A percentile compares a stretch with the other conserved stretches of the same genome.
phyloP scores from a whole-genome alignment of 2,329 filamentous ascomycete genomes.

The Colletotrichum liriopes region DNA sequence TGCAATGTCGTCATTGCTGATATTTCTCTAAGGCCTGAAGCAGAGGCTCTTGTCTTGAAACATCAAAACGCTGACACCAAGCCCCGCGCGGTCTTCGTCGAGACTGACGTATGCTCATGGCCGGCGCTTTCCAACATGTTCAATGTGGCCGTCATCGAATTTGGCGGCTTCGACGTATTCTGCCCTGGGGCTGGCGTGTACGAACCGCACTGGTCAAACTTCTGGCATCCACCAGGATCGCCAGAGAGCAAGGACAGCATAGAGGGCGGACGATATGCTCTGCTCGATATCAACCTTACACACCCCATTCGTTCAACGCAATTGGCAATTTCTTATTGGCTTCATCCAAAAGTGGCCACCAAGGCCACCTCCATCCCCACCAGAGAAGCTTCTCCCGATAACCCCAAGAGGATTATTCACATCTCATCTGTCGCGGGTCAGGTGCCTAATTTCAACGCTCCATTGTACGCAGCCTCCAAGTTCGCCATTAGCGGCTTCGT shows the following conservation, averaged over 20 bases:
- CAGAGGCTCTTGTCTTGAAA: slow-evolving; percentile 52
- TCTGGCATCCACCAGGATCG: slow-evolving; percentile 60
- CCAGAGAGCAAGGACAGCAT: slow-evolving; percentile 50
- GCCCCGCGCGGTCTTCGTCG: slow-evolving; percentile 57
- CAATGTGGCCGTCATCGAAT: slow-evolving; percentile 51
- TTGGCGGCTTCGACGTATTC: slow-evolving; percentile 59
- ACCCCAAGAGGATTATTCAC: slow-evolving; percentile 57
- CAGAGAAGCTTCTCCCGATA: slow-evolving; percentile 43
- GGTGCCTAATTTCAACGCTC: slow-evolving; percentile 51
- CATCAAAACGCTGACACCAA: slow-evolving; percentile 42
- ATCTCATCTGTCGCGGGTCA: slow-evolving; percentile 57
- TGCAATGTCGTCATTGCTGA: slow-evolving; percentile 65
- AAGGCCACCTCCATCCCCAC: slow-evolving; percentile 20
- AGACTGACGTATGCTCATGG: slow-evolving; percentile 63
- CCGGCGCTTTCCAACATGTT: slow-evolving; percentile 55
- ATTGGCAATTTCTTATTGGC: slow-evolving; percentile 57
- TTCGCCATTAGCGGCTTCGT: slow-evolving; percentile 58
- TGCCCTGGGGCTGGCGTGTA: slow-evolving; percentile 64
- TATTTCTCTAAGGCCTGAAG: slow-evolving; percentile 59
- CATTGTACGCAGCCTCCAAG: slow-evolving; percentile 59
- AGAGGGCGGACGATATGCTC: slow-evolving; percentile 51
- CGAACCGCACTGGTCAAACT: slow-evolving; percentile 60
- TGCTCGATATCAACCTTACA: slow-evolving; percentile 59
- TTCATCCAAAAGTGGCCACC: slow-evolving; percentile 46
- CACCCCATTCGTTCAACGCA: slow-evolving; percentile 60